These are phyloP conservation scores for Musa schizocarpa DNA, from an alignment of 176 grass and related monocot genomes.

Conservation along the genomic window DNA sequence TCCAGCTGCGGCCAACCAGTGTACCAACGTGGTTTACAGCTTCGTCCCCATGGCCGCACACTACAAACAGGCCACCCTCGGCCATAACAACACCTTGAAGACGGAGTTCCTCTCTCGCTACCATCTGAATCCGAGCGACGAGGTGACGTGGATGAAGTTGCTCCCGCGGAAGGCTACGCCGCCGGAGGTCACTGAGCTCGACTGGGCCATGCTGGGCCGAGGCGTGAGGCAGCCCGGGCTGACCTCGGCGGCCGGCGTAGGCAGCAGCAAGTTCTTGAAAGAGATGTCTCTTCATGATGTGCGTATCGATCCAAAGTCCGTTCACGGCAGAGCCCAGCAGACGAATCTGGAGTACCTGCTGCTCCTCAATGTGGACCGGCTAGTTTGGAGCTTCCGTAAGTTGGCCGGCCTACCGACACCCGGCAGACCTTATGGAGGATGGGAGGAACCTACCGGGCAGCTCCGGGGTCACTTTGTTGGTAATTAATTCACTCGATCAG, in stretches of 20 bases:
- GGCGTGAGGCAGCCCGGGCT: constrained; percentile 19
- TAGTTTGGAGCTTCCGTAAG: constrained; percentile 66
- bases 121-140: constrained; percentile 60
- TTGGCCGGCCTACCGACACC: constrained; percentile 47
- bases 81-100: constrained; percentile 24
- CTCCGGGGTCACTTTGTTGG: constrained; percentile 86
- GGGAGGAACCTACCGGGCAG: constrained; percentile 46
- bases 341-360: constrained; percentile 84
- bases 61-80: too few species aligned
- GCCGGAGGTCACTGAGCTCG: constrained; percentile 27
- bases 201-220: constrained; percentile 66
- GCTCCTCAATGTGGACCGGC: constrained; percentile 49
- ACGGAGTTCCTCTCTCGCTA: constrained; percentile 32
- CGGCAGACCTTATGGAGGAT: constrained; percentile 52
- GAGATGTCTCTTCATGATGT: constrained; percentile 65
- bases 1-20: too few species aligned
- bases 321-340: constrained; percentile 46
- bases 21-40: too few species aligned
- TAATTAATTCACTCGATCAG: neutral
- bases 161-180: constrained; percentile 22
- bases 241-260: neutral
- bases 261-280: constrained; percentile 22
- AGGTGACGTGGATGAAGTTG: constrained; percentile 64
- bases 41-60: too few species aligned
- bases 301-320: constrained; percentile 35